Evolutionary conservation across 2,329 filamentous ascomycete species (phyloP).

Genomic region (Ceratocystis ficicola): DNA sequence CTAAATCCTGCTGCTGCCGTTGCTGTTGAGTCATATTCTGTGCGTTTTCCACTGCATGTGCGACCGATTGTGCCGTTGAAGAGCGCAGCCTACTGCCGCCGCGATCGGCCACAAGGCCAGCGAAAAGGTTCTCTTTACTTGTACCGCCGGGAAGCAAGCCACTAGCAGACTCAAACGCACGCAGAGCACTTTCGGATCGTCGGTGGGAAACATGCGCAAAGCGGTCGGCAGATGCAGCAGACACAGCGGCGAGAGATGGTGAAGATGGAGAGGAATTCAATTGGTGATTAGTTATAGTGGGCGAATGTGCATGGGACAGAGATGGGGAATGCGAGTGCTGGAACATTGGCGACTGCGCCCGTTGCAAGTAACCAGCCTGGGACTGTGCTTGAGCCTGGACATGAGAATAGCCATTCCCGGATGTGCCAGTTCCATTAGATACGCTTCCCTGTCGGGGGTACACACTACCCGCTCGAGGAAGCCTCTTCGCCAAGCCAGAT

Average conservation of each 20-base stretch:
- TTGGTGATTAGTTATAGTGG: conserved; percentile 28
- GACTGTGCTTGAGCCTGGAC: conserved; percentile 9
- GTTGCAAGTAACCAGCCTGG: conserved; percentile 25
- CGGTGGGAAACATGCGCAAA: conserved; percentile 16
- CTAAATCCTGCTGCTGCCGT: conserved; percentile 8
- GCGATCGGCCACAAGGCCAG: conserved; percentile 13
- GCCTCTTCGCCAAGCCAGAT: conserved; percentile 18
- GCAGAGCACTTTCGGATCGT: conserved; percentile 18
- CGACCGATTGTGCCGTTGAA: conserved; percentile 10
- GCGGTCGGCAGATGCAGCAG: conserved; percentile 12
- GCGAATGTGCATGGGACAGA: background rate
- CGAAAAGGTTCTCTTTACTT: conserved; percentile 5
- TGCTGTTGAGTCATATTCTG: background rate
- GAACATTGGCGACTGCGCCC: conserved; percentile 31
- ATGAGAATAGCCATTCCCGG: conserved; percentile 4
- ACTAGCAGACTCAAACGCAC: conserved; percentile 9
- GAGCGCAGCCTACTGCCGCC: conserved; percentile 13
- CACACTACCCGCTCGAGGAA: conserved; percentile 13
- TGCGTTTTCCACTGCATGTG: background rate
- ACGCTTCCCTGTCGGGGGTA: conserved; percentile 17
- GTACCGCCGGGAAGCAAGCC: background rate
- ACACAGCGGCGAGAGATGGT: conserved; percentile 28
- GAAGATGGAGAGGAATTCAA: conserved; percentile 32
- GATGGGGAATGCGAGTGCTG: conserved; percentile 26
- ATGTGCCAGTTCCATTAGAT: conserved; percentile 10